Conservation (phyloP, 768 basidiomycete species). For the Polyporus arcularius region DNA sequence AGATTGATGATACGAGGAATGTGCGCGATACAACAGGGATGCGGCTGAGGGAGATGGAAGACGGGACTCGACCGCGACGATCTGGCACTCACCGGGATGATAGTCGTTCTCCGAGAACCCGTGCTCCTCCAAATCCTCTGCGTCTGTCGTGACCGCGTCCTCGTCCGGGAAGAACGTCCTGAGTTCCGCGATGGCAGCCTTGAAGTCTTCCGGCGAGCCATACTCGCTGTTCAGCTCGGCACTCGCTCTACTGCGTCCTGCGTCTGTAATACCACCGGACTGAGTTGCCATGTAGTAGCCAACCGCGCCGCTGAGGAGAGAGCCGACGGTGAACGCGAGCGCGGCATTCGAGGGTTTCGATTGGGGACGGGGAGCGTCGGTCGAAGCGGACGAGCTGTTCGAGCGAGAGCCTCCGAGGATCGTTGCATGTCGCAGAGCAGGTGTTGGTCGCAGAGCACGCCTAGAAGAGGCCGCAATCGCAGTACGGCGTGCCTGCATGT, state of each 20-base stretch:
- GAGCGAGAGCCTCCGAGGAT: background rate
- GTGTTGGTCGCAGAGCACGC: background rate
- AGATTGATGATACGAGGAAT: too few species aligned
- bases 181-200: constrained; percentile 53
- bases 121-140: constrained; percentile 51
- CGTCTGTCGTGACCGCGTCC: constrained; percentile 49
- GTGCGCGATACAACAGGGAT: too few species aligned
- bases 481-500: background rate
- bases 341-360: background rate
- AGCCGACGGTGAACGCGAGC: constrained; percentile 2
- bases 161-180: constrained; percentile 38
- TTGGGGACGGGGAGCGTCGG: background rate
- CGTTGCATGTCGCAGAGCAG: background rate
- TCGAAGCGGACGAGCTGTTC: background rate
- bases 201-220: constrained; percentile 55
- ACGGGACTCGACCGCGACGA: background rate
- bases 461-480: background rate
- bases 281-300: constrained; percentile 10
- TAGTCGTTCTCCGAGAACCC: constrained; percentile 57
- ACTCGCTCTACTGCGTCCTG: background rate
- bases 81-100: constrained; percentile 44
- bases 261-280: background rate
- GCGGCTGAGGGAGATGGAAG: too few species aligned
- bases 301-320: constrained; percentile 10
- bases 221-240: constrained; percentile 34